Evolutionary conservation across 495 filamentous ascomycete species (phyloP).

Genomic region (Lepraria neglecta): DNA sequence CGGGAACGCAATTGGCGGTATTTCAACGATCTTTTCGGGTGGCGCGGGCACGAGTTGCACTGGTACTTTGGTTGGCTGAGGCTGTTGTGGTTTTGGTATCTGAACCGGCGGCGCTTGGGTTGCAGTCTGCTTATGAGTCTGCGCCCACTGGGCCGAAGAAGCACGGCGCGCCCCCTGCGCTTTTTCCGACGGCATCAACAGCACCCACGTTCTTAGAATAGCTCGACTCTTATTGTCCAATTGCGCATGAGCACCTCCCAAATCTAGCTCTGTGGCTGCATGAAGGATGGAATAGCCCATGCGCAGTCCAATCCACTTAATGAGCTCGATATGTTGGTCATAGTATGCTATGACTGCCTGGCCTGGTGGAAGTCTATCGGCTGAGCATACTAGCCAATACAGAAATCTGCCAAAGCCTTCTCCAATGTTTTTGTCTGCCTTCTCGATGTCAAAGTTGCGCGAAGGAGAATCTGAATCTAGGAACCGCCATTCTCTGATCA

Average conservation of each 20-base stretch:
- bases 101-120: not conserved
- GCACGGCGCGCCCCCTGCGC: constrained; percentile 4
- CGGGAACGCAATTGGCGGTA: not conserved
- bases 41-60: not conserved
- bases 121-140: constrained; percentile 4
- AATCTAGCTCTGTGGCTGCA: constrained; percentile 9
- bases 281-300: constrained; percentile 11
- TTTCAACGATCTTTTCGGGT: not conserved
- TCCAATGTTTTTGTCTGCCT: constrained; percentile 18
- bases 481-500: constrained; percentile 18
- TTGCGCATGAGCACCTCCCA: constrained; percentile 8
- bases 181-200: constrained; percentile 15
- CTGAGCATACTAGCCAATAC: constrained; percentile 18
- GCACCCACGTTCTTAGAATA: constrained; percentile 7
- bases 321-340: constrained; percentile 16
- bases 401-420: constrained; percentile 16
- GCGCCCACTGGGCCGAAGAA: constrained; percentile 8
- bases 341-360: constrained; percentile 16
- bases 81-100: not conserved
- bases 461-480: constrained; percentile 6
- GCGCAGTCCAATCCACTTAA: constrained; percentile 18
- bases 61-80: not conserved
- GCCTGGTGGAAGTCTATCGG: constrained; percentile 16
- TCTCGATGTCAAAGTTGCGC: constrained; percentile 15
- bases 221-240: constrained; percentile 14